A percentile compares a stretch with the other conserved stretches of the same genome.
These are phyloP conservation scores for Penicillium coprophilum DNA, from an alignment of 495 filamentous ascomycete genomes.

Conservation along the genomic window DNA sequence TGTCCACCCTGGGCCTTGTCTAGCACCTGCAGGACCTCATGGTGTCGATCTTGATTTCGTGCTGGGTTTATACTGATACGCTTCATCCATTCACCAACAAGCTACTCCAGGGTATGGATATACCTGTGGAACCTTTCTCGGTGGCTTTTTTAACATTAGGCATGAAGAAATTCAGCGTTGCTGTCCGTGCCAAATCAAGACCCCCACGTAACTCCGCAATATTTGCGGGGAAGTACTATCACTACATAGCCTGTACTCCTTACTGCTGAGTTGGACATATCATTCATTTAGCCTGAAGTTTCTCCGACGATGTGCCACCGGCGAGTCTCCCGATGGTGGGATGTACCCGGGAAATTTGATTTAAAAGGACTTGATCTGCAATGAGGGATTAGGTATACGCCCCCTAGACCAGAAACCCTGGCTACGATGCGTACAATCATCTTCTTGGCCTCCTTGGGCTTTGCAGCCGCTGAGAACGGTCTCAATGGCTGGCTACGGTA, in stretches of 20 bases:
- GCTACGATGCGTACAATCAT: constrained; percentile 14
- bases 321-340: constrained; percentile 5
- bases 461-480: constrained; percentile 51
- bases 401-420: not conserved
- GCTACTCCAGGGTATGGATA: not conserved
- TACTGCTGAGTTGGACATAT: not conserved
- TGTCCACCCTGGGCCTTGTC: not conserved
- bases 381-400: not conserved
- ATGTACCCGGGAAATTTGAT: constrained; percentile 1
- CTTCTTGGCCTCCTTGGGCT: constrained; percentile 15
- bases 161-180: not conserved
- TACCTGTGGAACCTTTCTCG: not conserved
- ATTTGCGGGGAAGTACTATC: constrained; percentile 18
- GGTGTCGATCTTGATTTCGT: not conserved
- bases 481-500: constrained; percentile 65
- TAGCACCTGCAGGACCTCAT: not conserved
- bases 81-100: not conserved
- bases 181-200: not conserved
- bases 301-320: constrained; percentile 6
- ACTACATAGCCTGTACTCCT: constrained; percentile 16
- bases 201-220: constrained; percentile 19
- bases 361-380: constrained; percentile 11
- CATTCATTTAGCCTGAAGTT: constrained; percentile 22
- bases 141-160: not conserved
- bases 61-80: not conserved